These are phyloP conservation scores for Populus davidiana DNA, from an alignment of 345 rosid species.

Conservation along the genomic window DNA sequence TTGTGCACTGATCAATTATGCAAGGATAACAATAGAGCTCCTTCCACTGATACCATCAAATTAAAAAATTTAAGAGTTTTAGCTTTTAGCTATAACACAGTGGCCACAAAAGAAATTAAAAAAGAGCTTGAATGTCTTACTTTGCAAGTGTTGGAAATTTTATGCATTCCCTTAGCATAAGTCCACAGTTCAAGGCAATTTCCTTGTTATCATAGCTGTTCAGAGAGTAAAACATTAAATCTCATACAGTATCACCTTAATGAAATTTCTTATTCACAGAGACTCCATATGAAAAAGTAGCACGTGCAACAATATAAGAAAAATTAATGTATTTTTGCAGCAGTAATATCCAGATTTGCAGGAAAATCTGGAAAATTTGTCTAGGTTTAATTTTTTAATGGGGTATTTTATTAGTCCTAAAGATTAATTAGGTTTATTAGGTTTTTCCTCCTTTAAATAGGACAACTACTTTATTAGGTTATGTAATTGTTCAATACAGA, in stretches of 20 bases:
- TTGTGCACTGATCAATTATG: not conserved
- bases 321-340: not conserved
- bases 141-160: constrained; percentile 85
- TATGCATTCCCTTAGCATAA: constrained; percentile 94
- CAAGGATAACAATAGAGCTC: not conserved
- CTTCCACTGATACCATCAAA: not conserved
- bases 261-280: not conserved
- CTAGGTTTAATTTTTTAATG: too few species aligned
- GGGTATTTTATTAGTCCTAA: too few species aligned
- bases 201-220: constrained; percentile 96
- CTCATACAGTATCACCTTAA: not conserved
- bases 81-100: not conserved
- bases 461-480: too few species aligned
- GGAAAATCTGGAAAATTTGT: too few species aligned
- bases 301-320: constrained; percentile 4
- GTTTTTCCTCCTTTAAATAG: too few species aligned
- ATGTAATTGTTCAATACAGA: too few species aligned
- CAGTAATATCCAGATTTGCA: not conserved
- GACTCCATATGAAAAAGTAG: not conserved
- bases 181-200: constrained; percentile 85
- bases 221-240: constrained; percentile 19
- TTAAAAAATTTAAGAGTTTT: not conserved
- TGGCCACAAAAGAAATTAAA: constrained; percentile 11
- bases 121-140: constrained; percentile 52
- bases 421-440: too few species aligned